Percentiles rank a stretch among this genome's conserved stretches.
These are phyloP conservation scores for Cylindrotheca closterium DNA, from an alignment of 108 stramenopile genomes.

Conservation along the genomic window DNA sequence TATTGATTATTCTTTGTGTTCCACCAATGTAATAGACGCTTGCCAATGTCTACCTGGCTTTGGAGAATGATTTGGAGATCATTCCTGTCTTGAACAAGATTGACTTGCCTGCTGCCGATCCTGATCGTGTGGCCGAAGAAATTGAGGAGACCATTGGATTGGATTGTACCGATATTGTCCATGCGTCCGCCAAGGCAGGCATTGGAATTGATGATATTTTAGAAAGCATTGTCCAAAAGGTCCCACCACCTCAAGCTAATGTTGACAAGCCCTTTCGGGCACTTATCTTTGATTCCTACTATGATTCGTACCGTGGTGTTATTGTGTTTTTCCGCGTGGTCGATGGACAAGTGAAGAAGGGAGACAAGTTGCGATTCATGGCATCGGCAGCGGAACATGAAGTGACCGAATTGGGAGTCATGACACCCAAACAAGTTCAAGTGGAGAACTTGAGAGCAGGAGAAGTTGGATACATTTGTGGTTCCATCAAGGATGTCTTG, in stretches of 20 bases:
- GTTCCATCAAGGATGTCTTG: constrained; percentile 89
- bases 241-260: constrained; percentile 87
- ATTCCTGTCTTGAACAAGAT: constrained; percentile 99
- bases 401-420: constrained; percentile 93
- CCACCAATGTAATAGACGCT: constrained; percentile 63
- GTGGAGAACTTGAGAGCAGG: constrained; percentile 68
- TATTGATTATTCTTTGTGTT: background rate
- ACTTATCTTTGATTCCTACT: constrained; percentile 97
- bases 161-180: constrained; percentile 87
- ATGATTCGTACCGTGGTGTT: constrained; percentile 94
- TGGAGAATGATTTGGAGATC: constrained; percentile 96
- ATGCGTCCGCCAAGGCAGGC: constrained; percentile 88
- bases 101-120: constrained; percentile 97
- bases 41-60: constrained; percentile 96
- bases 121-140: constrained; percentile 89
- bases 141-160: constrained; percentile 95
- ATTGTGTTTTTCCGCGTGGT: constrained; percentile 96
- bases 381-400: constrained; percentile 76
- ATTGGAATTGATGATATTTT: constrained; percentile 95
- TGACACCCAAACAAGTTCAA: constrained; percentile 85
- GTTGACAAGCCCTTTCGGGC: constrained; percentile 69
- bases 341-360: constrained; percentile 86
- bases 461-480: constrained; percentile 96
- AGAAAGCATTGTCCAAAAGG: constrained; percentile 84
- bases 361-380: constrained; percentile 80